Percentiles rank a stretch among this genome's conserved stretches.
These are phyloP conservation scores for Actinomortierella wolfii DNA, from an alignment of 371 early-diverging fungal species.

Conservation along the genomic window DNA sequence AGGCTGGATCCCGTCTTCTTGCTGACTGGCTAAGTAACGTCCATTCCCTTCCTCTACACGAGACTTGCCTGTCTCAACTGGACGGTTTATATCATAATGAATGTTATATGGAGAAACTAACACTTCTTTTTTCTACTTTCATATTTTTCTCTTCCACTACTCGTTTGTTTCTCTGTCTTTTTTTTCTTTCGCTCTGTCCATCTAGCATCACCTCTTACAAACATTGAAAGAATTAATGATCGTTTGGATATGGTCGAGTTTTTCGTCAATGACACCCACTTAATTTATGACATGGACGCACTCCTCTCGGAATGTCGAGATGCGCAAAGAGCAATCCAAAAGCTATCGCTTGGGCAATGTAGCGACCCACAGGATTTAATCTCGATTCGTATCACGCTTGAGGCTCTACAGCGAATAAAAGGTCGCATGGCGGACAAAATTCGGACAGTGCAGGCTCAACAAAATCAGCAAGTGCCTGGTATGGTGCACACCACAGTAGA, in stretches of 20 bases:
- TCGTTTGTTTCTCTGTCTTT: no score
- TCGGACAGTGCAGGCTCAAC: neutral
- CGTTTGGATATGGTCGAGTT: slow-evolving; percentile 75
- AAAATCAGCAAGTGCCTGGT: neutral
- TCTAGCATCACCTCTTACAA: slow-evolving; percentile 65
- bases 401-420: slow-evolving; percentile 51
- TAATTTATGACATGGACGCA: slow-evolving; percentile 56
- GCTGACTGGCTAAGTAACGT: slow-evolving; percentile 69
- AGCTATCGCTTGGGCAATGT: slow-evolving; percentile 61
- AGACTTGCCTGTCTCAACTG: neutral
- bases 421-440: slow-evolving; percentile 33
- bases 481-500: slow-evolving; percentile 20
- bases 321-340: slow-evolving; percentile 72
- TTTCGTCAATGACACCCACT: slow-evolving; percentile 54
- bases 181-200: neutral
- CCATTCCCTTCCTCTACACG: no score
- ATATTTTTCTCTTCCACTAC: neutral
- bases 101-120: neutral
- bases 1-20: slow-evolving; percentile 79
- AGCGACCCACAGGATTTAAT: slow-evolving; percentile 71
- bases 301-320: slow-evolving; percentile 65
- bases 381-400: slow-evolving; percentile 60
- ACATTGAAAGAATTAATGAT: slow-evolving; percentile 55
- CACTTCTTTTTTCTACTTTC: neutral
- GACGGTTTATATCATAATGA: neutral